Conservation (phyloP, 176 grass and related monocot species). For the Phyllostachys edulis region DNA sequence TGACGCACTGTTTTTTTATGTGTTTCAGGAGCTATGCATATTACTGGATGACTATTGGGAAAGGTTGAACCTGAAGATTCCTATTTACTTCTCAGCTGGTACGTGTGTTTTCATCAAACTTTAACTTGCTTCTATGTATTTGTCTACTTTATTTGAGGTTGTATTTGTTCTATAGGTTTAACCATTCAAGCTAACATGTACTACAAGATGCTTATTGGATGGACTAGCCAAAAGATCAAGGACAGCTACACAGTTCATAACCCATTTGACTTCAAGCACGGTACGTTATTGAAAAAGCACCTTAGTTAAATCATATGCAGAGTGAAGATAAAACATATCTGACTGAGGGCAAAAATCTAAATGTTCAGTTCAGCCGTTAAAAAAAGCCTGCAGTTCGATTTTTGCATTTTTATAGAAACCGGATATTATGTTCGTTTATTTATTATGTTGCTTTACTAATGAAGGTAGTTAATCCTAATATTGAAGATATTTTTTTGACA, state of each 20-base stretch:
- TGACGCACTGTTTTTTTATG: conserved; percentile 13
- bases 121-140: conserved; percentile 20
- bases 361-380: conserved; percentile 1
- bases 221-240: conserved; percentile 99
- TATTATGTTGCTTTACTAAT: neutral
- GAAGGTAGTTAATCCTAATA: conserved; percentile 1
- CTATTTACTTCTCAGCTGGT: conserved; percentile 97
- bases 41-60: conserved; percentile 98
- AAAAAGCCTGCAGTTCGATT: neutral
- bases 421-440: neutral
- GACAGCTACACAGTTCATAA: conserved; percentile 73
- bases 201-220: conserved; percentile 98
- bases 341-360: neutral
- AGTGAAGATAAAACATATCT: neutral
- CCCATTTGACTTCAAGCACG: conserved; percentile 96
- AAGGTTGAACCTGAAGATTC: conserved; percentile 82
- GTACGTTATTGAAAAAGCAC: conserved; percentile 39
- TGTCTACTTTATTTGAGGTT: conserved; percentile 31
- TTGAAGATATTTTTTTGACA: neutral
- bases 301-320: neutral
- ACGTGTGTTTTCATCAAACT: conserved; percentile 27
- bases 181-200: conserved; percentile 96
- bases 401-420: neutral
- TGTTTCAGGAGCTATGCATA: conserved; percentile 83
- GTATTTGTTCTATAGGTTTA: conserved; percentile 63